A percentile compares a stretch with the other conserved stretches of the same genome.
Evolutionary conservation across 208 protist species (phyloP).

Genomic region (Trypanosoma brucei): DNA sequence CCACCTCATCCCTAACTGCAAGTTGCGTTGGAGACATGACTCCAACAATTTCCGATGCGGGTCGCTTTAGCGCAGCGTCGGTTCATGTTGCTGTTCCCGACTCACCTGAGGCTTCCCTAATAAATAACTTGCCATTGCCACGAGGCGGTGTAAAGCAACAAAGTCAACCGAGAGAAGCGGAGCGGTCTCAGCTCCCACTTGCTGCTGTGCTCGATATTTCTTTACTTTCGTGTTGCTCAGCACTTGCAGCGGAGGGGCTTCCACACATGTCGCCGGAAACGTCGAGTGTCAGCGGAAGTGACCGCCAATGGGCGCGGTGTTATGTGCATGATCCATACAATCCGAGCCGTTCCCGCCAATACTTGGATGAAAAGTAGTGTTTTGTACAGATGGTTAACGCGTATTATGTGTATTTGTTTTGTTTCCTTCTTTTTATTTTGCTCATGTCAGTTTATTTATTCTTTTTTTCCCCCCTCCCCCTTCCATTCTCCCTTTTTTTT

Average conservation of each 20-base stretch:
- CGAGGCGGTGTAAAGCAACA: no score
- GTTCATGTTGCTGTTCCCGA: constrained; percentile 1
- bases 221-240: background rate
- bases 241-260: background rate
- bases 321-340: constrained; percentile 7
- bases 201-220: background rate
- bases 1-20: background rate
- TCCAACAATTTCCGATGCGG: background rate
- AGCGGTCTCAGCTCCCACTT: background rate
- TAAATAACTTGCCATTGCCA: no score
- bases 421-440: background rate
- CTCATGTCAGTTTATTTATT: background rate
- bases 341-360: constrained; percentile 3
- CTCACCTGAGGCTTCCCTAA: background rate
- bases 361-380: background rate
- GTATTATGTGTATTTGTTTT: background rate
- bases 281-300: constrained; percentile 1
- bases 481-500: background rate
- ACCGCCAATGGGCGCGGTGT: background rate
- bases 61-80: background rate
- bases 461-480: background rate
- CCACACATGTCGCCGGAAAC: background rate
- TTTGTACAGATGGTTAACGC: background rate
- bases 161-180: background rate
- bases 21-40: background rate